Base-by-base conservation (phyloP, 2,329 filamentous ascomycete genomes). In the Colletotrichum spinosum region DNA sequence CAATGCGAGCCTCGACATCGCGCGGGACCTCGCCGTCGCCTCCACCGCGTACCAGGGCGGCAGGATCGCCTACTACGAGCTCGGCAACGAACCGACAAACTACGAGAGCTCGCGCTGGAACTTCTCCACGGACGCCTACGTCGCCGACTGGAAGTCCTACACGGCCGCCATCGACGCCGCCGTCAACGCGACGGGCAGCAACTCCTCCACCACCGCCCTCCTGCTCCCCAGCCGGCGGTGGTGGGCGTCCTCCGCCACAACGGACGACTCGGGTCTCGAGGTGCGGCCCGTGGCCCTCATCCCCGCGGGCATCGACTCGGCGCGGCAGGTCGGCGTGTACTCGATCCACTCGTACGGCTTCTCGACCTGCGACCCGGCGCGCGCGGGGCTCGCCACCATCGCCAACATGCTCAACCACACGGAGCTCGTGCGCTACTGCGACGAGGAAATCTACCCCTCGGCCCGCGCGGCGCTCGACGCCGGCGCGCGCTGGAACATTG, bases 381-480 rank as follows among this genome's bases (percentile, higher is more conserved):
- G 62, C 2, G 58, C 50, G 6, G 46, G 17, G 8, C 57, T 13
- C n/a, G 62, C 62, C 0, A 65, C 62, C 4, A 65, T 61, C 50
- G 49, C 44, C 11, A 65, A 65, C 45, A 65, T 65, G 38, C 62
- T 65, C 38, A 65, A 65, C 51, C 62, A 65, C 57, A 65, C 56
- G 11, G 62, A 65, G 51, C 62, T 65, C 33, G 51, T 41, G n/a
- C 62, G 62, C 7, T 65, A 65, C 57, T 60, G 56, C 57, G 62
- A 65, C 51, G 62, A 60, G 17, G 62, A 65, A 44, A 70, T 79
- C 54, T 74, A 79, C 65, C 71, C 74, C 9, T 65, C 67, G 15
- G 70, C 79, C 37, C 74, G 74, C 13, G 60, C 67, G 2, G 58
- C 53, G 6, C 72, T 80, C 1, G 78, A 80, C 69, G 65, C 35